A percentile compares a stretch with the other conserved stretches of the same genome.
Evolutionary conservation across 2,329 filamentous ascomycete genomes (phyloP).

Genomic region (Alternaria solani): DNA sequence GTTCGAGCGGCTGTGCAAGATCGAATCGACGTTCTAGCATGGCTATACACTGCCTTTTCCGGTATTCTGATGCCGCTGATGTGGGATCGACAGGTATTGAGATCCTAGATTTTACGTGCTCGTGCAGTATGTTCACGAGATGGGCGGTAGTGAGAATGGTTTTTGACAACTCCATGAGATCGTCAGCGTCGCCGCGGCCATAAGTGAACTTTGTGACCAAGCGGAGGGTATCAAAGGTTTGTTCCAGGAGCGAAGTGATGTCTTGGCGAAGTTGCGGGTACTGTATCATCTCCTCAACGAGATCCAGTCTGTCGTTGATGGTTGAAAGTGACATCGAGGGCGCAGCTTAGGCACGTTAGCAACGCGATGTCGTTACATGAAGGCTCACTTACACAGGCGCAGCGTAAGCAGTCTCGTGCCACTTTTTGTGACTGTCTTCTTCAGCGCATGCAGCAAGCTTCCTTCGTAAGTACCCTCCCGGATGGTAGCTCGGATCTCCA

Average conservation of each 20-base stretch:
- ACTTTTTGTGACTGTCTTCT: conserved; percentile 89
- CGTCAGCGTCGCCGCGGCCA: conserved; percentile 89
- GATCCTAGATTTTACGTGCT: conserved; percentile 33
- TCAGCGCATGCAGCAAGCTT: conserved; percentile 87
- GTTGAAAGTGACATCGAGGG: conserved; percentile 85
- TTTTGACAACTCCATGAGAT: conserved; percentile 81
- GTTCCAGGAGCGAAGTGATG: conserved; percentile 71
- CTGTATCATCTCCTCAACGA: conserved; percentile 78
- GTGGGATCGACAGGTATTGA: conserved; percentile 18
- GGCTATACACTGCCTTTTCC: conserved; percentile 42
- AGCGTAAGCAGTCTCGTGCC: conserved; percentile 84
- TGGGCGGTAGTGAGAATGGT: conserved; percentile 79
- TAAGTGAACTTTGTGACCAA: conserved; percentile 94
- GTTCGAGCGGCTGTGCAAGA: conserved; percentile 70
- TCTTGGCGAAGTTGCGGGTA: conserved; percentile 74
- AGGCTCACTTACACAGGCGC: conserved; percentile 71
- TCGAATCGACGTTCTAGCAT: conserved; percentile 66
- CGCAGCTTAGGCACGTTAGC: conserved; percentile 60
- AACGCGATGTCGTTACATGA: rapidly evolving
- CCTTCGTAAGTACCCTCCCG: conserved; percentile 80
- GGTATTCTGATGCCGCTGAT: conserved; percentile 15
- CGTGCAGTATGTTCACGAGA: conserved; percentile 58
- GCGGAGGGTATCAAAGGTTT: conserved; percentile 85
- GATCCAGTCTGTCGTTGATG: conserved; percentile 80
- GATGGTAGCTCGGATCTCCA: conserved; percentile 89